phyloP scores from a whole-genome alignment of 1,284 basidiomycete species.

The Pulveroboletus sp. region DNA sequence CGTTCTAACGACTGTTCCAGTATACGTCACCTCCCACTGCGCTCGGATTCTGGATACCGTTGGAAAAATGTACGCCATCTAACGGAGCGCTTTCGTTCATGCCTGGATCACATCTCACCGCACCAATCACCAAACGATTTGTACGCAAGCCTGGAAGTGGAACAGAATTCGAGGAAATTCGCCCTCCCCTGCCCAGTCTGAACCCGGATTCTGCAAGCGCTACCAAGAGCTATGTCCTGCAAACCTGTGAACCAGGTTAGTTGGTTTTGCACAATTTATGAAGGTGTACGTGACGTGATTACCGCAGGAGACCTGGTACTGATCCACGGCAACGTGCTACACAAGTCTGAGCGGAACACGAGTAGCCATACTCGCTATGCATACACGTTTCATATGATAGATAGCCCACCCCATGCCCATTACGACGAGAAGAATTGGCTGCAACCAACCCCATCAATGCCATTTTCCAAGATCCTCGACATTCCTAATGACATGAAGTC shows the following conservation, averaged over 20 bases:
- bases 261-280: not conserved
- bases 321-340: slow-evolving; percentile 88
- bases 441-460: slow-evolving; percentile 80
- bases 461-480: slow-evolving; percentile 74
- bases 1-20: slow-evolving; percentile 41
- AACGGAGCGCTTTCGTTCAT: slow-evolving; percentile 93
- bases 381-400: slow-evolving; percentile 94
- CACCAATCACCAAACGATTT: slow-evolving; percentile 79
- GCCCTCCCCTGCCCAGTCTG: slow-evolving; percentile 39
- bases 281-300: not conserved
- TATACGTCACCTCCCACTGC: slow-evolving; percentile 92
- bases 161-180: slow-evolving; percentile 76
- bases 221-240: slow-evolving; percentile 63
- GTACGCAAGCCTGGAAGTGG: slow-evolving; percentile 72
- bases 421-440: slow-evolving; percentile 88
- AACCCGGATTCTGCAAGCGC: slow-evolving; percentile 4
- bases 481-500: slow-evolving; percentile 18
- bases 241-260: slow-evolving; percentile 76
- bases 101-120: slow-evolving; percentile 83
- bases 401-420: slow-evolving; percentile 59
- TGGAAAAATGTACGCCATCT: slow-evolving; percentile 81
- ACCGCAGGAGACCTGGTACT: slow-evolving; percentile 76
- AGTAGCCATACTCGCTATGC: slow-evolving; percentile 78
- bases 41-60: slow-evolving; percentile 93
- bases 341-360: slow-evolving; percentile 84